Base-by-base conservation (phyloP, 1,284 basidiomycete genomes). In the Cerrena zonata region DNA sequence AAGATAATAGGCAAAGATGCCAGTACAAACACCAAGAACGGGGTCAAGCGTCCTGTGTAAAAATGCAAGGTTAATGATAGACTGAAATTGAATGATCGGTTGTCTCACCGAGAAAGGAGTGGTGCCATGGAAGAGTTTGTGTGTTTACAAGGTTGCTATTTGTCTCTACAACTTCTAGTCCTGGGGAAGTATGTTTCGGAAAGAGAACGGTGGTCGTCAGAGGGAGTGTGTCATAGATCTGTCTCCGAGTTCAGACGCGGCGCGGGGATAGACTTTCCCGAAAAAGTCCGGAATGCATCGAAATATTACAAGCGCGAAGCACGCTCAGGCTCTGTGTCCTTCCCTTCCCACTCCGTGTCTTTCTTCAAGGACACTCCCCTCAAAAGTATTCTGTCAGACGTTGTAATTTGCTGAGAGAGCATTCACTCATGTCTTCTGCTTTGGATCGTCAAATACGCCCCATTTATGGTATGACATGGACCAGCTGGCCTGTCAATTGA, bases 1-100 rank as follows among this genome's bases (percentile, higher is more conserved):
- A 21, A 94, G 78, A 64, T 89, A 83, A 66, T 84, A 94, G 1
- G 91, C 91, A 40, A 93, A 71, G 40, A 85, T 66, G 18, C 91
- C 89, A 1, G 91, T 93, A 65, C 91, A 90, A 41, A 91, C 69
- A 12, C 89, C 91, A 18, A 94, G 70, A 23, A 90, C 54, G 15
- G 87, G 86, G 67, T 91, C 89, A 21, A 91, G 59, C 4, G 70
- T 63, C 43, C 85, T 89, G 54, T 13, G 22, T 15, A 2, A 23
- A 22, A n/a, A 24, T 44, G 7, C 3, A 21, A 22, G 7, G 22
- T 46, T 11, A 3, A 38, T 46, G 27, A n/a, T 30, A 45, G 30
- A 18, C 7, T 15, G 7, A 7, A 34, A 34, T 7, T 7, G 30
- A 34, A 34, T 34, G 15, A 34, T 34, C 30, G 15, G 7, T 12